Conservation (phyloP, 2,329 filamentous ascomycete genomes). For the Ascochyta rabiei region DNA sequence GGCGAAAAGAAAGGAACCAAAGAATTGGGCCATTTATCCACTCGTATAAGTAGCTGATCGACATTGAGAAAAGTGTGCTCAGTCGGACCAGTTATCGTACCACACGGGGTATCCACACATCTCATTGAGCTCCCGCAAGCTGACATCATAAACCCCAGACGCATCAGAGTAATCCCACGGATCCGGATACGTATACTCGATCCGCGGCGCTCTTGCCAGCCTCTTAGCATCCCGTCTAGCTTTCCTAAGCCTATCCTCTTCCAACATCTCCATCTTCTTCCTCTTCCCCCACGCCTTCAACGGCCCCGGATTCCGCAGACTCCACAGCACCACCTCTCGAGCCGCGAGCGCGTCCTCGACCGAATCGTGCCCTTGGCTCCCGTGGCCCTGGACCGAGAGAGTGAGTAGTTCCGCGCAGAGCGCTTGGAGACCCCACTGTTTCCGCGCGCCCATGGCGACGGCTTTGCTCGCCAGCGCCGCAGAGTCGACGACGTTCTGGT, state of each 20-base stretch:
- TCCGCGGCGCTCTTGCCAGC: not conserved
- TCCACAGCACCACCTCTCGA: conserved; percentile 13
- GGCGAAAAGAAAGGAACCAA: no score
- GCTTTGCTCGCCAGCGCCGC: conserved; percentile 49
- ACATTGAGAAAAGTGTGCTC: no score
- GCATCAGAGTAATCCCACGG: not conserved
- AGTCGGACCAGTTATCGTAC: conserved; percentile 11
- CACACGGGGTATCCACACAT: not conserved
- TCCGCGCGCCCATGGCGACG: conserved; percentile 23
- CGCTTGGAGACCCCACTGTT: conserved; percentile 1
- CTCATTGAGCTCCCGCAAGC: conserved; percentile 2
- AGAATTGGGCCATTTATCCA: no score
- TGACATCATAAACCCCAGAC: not conserved
- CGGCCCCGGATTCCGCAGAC: not conserved
- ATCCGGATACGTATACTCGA: not conserved
- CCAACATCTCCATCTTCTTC: not conserved
- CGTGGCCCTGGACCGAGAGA: conserved; percentile 2
- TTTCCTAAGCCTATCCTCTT: not conserved
- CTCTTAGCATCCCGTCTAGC: not conserved
- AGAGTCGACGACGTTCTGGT: conserved; percentile 55
- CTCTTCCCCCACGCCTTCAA: not conserved
- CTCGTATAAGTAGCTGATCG: no score
- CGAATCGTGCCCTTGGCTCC: not conserved
- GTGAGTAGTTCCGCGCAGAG: conserved; percentile 6
- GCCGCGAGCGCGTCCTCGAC: conserved; percentile 14